Percentiles rank a stretch among this genome's conserved stretches.
phyloP scores from a whole-genome alignment of 306 rosid genomes.

The Mimosa bimucronata region DNA sequence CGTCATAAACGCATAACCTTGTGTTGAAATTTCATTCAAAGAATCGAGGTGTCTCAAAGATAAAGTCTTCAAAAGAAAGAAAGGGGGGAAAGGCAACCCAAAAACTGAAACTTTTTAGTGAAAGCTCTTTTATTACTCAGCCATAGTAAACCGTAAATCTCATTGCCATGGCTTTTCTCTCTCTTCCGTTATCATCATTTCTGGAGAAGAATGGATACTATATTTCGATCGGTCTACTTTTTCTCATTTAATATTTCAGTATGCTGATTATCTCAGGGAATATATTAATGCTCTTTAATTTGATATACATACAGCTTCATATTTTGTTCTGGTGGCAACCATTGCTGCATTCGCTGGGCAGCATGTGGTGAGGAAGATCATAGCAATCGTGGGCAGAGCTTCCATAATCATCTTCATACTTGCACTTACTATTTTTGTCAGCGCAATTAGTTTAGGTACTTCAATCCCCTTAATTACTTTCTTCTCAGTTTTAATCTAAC shows the following conservation, averaged over 20 bases:
- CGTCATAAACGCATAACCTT: too few relatives aligned
- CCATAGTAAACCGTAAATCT: background rate
- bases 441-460: slow-evolving; percentile 86
- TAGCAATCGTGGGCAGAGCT: slow-evolving; percentile 71
- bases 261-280: background rate
- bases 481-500: background rate
- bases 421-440: slow-evolving; percentile 71
- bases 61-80: too few relatives aligned
- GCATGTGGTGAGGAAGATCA: slow-evolving; percentile 72
- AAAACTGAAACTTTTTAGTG: background rate
- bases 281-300: background rate
- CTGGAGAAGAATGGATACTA: background rate
- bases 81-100: too few relatives aligned
- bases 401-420: slow-evolving; percentile 80
- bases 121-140: background rate
- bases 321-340: slow-evolving; percentile 66
- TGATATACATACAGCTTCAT: slow-evolving; percentile 60
- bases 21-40: too few relatives aligned
- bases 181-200: background rate
- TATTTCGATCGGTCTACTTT: slow-evolving; percentile 4
- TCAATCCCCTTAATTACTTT: background rate
- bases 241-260: background rate
- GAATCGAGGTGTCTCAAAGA: too few relatives aligned
- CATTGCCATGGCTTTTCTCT: background rate
- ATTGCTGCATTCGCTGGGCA: slow-evolving; percentile 76